Evolutionary conservation across 331 rosid species (phyloP).

Genomic region (Acacia pycnantha): DNA sequence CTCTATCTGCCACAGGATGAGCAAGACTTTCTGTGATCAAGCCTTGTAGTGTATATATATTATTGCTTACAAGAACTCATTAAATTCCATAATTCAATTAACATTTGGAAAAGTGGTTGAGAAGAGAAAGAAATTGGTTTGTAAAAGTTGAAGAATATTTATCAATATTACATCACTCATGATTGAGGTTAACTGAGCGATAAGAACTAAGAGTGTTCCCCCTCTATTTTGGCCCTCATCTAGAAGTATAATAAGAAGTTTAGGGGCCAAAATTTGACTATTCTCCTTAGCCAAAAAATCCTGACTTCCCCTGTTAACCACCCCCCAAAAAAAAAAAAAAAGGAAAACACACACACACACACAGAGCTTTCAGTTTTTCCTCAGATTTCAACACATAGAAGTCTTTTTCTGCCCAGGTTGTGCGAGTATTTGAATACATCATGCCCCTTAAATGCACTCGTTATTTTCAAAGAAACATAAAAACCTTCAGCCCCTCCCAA

Average conservation of each 20-base stretch:
- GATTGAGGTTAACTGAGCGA: neutral
- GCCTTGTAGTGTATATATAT: constrained; percentile 21
- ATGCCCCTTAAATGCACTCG: neutral
- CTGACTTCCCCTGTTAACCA: neutral
- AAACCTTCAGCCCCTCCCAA: neutral
- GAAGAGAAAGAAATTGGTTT: neutral
- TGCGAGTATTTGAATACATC: neutral
- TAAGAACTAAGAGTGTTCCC: neutral
- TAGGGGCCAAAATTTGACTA: neutral
- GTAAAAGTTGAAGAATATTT: neutral
- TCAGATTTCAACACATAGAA: neutral
- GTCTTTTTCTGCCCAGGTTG: neutral
- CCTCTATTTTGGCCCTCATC: neutral
- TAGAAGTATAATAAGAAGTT: neutral
- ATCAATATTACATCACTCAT: neutral
- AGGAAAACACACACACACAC: too few relatives aligned
- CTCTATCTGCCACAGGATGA: constrained; percentile 55
- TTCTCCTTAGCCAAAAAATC: neutral
- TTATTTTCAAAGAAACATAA: neutral
- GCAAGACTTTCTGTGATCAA: constrained; percentile 27
- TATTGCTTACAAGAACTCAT: neutral
- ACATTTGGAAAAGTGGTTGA: neutral
- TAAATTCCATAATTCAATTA: neutral
- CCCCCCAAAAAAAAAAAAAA: neutral
- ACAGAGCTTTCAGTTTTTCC: neutral